These are phyloP conservation scores for Eucalyptus urophylla DNA, from an alignment of 345 rosid genomes.

Conservation along the genomic window DNA sequence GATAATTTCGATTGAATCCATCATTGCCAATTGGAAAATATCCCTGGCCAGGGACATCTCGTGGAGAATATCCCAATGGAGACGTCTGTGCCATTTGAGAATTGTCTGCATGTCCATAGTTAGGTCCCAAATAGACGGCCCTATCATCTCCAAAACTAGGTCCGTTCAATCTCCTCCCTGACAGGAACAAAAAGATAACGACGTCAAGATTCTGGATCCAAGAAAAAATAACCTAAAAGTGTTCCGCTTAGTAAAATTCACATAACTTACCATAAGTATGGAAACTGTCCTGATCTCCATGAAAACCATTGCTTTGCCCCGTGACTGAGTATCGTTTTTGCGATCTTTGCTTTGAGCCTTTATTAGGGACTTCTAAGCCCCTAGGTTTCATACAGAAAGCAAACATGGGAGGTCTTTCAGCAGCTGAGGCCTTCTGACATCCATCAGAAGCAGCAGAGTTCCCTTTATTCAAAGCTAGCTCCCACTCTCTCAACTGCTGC, in stretches of 20 bases:
- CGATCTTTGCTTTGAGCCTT: constrained; percentile 60
- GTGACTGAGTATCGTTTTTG: constrained; percentile 63
- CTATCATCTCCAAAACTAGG: constrained; percentile 63
- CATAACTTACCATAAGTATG: constrained; percentile 28
- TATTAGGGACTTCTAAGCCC: constrained; percentile 22
- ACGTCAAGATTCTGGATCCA: background rate
- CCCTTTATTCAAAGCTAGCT: constrained; percentile 38
- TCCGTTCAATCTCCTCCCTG: constrained; percentile 75
- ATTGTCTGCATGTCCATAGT: constrained; percentile 45
- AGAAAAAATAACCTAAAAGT: background rate
- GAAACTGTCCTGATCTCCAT: constrained; percentile 52
- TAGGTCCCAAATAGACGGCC: constrained; percentile 26
- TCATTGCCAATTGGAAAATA: constrained; percentile 38
- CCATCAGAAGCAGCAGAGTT: constrained; percentile 24
- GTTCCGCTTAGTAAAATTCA: background rate
- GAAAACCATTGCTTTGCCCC: constrained; percentile 27
- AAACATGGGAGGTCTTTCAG: constrained; percentile 86
- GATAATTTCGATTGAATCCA: constrained; percentile 4
- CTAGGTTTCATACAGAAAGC: constrained; percentile 98
- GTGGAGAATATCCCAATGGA: constrained; percentile 29
- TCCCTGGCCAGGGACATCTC: constrained; percentile 21
- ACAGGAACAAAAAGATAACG: background rate
- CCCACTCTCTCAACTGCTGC: constrained; percentile 73
- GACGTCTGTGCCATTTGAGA: constrained; percentile 39
- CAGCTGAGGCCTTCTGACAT: constrained; percentile 25